A percentile compares a stretch with the other conserved stretches of the same genome.
Evolutionary conservation across 805 yeast species (phyloP).

Genomic region (Zygotorulaspora chibaensis): DNA sequence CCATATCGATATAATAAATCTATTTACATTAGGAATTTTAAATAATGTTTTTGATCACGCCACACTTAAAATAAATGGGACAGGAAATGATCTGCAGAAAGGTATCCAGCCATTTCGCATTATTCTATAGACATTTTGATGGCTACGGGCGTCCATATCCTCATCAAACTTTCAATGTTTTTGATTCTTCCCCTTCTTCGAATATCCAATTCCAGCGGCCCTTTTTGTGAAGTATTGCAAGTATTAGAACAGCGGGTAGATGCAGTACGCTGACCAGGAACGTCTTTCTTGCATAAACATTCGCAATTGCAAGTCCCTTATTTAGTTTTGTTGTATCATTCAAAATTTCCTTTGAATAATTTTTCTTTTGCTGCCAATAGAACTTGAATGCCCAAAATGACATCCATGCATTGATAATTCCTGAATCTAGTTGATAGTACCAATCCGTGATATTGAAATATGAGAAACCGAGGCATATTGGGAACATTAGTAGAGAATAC

Average conservation of each 20-base stretch:
- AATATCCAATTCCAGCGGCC: constrained; percentile 87
- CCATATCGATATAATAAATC: constrained; percentile 1
- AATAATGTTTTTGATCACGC: not conserved
- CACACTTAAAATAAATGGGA: not conserved
- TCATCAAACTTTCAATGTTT: constrained; percentile 1
- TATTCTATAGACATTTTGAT: constrained; percentile 10
- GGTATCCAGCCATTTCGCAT: constrained; percentile 5
- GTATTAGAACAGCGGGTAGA: constrained; percentile 78
- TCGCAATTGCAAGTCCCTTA: constrained; percentile 59
- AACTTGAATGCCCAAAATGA: constrained; percentile 72
- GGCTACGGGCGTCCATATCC: not conserved
- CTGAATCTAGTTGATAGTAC: constrained; percentile 75
- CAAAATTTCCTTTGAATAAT: constrained; percentile 42
- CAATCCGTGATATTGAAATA: constrained; percentile 80
- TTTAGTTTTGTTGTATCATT: constrained; percentile 36
- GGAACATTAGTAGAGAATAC: constrained; percentile 90
- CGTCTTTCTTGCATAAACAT: constrained; percentile 69
- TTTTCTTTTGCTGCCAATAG: constrained; percentile 75
- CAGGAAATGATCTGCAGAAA: not conserved
- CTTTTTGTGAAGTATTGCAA: constrained; percentile 92
- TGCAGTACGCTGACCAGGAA: constrained; percentile 97
- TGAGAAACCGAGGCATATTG: constrained; percentile 77
- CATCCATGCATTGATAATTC: constrained; percentile 81
- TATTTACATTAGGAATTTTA: constrained; percentile 1
- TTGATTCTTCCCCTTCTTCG: constrained; percentile 28